These are phyloP conservation scores for Trichomonas vaginalis DNA, from an alignment of 208 protist species.

Conservation along the genomic window DNA sequence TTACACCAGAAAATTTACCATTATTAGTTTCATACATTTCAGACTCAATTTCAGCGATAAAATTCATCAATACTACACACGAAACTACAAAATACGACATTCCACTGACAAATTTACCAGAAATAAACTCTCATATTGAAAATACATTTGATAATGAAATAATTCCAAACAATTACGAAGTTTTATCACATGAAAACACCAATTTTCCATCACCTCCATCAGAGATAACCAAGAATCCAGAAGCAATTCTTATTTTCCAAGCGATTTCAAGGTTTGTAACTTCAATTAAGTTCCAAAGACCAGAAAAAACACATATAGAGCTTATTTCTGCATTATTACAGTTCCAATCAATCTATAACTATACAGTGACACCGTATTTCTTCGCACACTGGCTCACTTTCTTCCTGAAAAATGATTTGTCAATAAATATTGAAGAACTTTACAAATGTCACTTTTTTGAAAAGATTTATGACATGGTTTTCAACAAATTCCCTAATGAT, in stretches of 20 bases:
- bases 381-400: neutral
- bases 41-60: neutral
- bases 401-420: neutral
- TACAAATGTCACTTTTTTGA: neutral
- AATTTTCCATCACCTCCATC: neutral
- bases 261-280: neutral
- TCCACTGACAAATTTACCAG: neutral
- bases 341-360: neutral
- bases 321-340: neutral
- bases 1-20: neutral
- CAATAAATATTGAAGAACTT: neutral
- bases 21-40: neutral
- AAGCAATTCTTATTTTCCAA: neutral
- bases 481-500: neutral
- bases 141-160: neutral
- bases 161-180: neutral
- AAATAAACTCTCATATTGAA: neutral
- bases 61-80: neutral
- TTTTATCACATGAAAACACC: neutral
- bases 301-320: neutral
- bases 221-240: neutral
- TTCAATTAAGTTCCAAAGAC: neutral
- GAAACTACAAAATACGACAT: neutral
- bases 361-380: neutral
- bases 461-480: neutral